phyloP scores from a whole-genome alignment of 164 flowering plant genomes.

The Berberis thunbergii region DNA sequence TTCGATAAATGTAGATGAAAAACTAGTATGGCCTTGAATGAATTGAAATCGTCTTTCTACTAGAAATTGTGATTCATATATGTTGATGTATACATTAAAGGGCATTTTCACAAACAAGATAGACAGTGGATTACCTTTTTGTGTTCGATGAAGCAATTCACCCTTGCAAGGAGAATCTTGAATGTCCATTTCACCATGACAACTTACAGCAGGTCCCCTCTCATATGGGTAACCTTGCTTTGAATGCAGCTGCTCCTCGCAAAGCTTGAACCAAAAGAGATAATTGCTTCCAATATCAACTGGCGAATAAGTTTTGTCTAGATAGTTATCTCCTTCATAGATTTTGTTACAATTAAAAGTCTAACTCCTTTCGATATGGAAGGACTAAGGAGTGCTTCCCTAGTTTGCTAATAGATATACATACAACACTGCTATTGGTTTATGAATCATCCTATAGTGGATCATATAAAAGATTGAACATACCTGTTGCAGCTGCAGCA shows the following conservation, averaged over 20 bases:
- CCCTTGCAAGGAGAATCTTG: background rate
- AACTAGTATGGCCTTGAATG: no score
- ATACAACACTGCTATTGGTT: background rate
- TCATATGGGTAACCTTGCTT: conserved; percentile 2
- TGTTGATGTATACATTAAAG: background rate
- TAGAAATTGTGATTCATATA: background rate
- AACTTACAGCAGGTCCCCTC: background rate
- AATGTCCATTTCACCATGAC: background rate
- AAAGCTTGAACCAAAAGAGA: background rate
- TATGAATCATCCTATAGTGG: background rate
- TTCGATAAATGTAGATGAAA: no score
- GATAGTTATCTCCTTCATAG: no score
- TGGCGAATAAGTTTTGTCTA: background rate
- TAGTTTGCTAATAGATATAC: no score
- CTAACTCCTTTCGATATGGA: no score
- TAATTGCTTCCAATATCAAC: background rate
- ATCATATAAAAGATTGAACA: background rate
- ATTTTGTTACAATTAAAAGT: no score
- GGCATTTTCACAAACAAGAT: background rate
- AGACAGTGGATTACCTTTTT: background rate
- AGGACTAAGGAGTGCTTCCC: no score
- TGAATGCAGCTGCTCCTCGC: conserved; percentile 2
- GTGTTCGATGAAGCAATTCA: background rate
- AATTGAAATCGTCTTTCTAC: background rate
- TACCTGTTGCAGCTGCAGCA: conserved; percentile 98